Evolutionary conservation across 73 alveolate genomes (phyloP).

Genomic region (Uronychia setigera): DNA sequence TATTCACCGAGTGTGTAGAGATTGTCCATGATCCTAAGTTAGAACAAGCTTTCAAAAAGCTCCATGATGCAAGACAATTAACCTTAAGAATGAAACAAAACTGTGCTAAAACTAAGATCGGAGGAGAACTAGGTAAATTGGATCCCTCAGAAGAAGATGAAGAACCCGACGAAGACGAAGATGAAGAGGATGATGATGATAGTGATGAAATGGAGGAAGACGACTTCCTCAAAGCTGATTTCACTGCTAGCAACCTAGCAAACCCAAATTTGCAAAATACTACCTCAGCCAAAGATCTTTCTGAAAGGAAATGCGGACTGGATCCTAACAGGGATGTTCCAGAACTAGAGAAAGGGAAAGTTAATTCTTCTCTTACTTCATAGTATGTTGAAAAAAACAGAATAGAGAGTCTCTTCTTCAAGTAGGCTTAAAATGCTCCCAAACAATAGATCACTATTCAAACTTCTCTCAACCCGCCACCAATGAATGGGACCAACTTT

Average conservation of each 20-base stretch:
- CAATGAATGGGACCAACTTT: background rate
- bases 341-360: too few relatives aligned
- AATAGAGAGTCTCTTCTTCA: too few relatives aligned
- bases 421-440: too few relatives aligned
- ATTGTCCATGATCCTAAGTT: background rate
- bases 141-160: background rate
- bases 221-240: background rate
- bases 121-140: background rate
- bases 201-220: background rate
- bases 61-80: background rate
- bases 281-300: background rate
- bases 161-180: background rate
- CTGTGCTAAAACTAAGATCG: background rate
- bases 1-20: background rate
- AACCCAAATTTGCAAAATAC: background rate
- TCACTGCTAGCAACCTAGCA: background rate
- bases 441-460: too few relatives aligned
- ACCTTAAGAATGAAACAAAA: background rate
- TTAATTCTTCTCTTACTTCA: too few relatives aligned
- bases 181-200: background rate
- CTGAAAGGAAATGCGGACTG: background rate
- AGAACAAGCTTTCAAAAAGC: background rate
- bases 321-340: too few relatives aligned
- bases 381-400: too few relatives aligned
- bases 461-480: too few relatives aligned